These are phyloP conservation scores for Wickerhamiella australiensis DNA, from an alignment of 805 yeast species.

Conservation along the genomic window DNA sequence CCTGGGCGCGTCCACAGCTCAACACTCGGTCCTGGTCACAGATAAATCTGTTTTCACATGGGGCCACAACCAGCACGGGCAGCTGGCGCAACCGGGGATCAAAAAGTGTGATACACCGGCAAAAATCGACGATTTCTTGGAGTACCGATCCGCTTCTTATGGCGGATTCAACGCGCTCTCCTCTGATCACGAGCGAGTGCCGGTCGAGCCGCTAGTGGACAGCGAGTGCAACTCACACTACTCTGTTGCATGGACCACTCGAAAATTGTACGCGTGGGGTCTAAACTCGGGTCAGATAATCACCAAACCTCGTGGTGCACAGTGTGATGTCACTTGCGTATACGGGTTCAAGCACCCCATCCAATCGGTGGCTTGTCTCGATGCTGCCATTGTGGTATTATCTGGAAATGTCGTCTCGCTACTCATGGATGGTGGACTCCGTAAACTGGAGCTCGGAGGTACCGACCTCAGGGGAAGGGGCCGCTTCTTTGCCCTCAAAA, in stretches of 20 bases:
- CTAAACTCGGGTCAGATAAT: slow-evolving; percentile 21
- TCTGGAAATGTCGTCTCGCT: slow-evolving; percentile 12
- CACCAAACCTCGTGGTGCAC: slow-evolving; percentile 3
- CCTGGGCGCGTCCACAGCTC: neutral
- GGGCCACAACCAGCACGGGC: slow-evolving; percentile 21
- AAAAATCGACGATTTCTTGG: slow-evolving; percentile 15
- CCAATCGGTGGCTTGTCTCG: slow-evolving; percentile 15
- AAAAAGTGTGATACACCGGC: slow-evolving; percentile 14
- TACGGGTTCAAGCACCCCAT: slow-evolving; percentile 12
- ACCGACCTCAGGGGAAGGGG: slow-evolving; percentile 15
- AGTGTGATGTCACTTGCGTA: neutral
- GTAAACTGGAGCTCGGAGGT: slow-evolving; percentile 2
- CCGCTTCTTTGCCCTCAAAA: slow-evolving; percentile 13
- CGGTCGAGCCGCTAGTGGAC: slow-evolving; percentile 13
- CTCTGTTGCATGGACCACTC: slow-evolving; percentile 9
- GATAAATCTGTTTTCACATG: slow-evolving; percentile 19
- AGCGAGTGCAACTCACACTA: slow-evolving; percentile 5
- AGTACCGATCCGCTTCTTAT: neutral
- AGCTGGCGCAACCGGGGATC: slow-evolving; percentile 15
- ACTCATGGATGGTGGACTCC: slow-evolving; percentile 10
- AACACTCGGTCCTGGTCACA: slow-evolving; percentile 17
- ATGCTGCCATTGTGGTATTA: slow-evolving; percentile 16
- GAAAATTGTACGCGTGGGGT: slow-evolving; percentile 21
- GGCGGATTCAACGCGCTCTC: slow-evolving; percentile 18
- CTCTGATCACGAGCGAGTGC: slow-evolving; percentile 2